Evolutionary conservation across 306 rosid species (phyloP), one percentile per base, ranked within the genome.

Genomic region (Trifolium pratense): DNA sequence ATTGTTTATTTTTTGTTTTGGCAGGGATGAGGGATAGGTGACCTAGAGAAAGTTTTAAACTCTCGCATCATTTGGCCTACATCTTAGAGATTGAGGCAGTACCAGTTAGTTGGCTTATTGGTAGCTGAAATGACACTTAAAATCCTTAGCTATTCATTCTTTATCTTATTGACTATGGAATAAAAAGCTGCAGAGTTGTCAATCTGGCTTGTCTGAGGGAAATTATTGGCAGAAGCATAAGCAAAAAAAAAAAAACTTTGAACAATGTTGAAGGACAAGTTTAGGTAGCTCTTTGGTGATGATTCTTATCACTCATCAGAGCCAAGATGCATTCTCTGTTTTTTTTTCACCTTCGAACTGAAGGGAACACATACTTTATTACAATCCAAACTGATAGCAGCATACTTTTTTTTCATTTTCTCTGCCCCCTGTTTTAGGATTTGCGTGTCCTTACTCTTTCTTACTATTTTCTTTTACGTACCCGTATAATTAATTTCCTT

Each of bases 291-390:
- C 26, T 52, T 52, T 16, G 56, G 56, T 49, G 56, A 16, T 16
- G 21, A 52, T 52, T 52, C 59, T 18, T 18, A 9, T 52, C 13
- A 9, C 26, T 46, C 5, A 18, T 18, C 59, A 52, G 29, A 52
- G 21, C 21, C 13, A 17, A 7, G 23, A 16, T 58, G 64, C 15
- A 48, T 60, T 65, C 70, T 7, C 46, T 4, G 15, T 32, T 58
- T 45, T 62, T 70, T 36, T 77, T 6, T 21, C 71, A 23, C 48
- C 32, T 77, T 69, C 21, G 36, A 59, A 36, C 64, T 68, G 75
- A 23, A 34, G 55, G 55, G 48, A 60, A 15, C 51, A 15, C 12
- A 17, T 23, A 20, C 46, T n/a, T 55, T 15, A 68, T 56, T 39
- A 43, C 57, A 14, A 70, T 15, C 56, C 65, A 49, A 49, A 77